Conservation (phyloP, 2,329 filamentous ascomycete species). For the Pseudogymnoascus sp. region DNA sequence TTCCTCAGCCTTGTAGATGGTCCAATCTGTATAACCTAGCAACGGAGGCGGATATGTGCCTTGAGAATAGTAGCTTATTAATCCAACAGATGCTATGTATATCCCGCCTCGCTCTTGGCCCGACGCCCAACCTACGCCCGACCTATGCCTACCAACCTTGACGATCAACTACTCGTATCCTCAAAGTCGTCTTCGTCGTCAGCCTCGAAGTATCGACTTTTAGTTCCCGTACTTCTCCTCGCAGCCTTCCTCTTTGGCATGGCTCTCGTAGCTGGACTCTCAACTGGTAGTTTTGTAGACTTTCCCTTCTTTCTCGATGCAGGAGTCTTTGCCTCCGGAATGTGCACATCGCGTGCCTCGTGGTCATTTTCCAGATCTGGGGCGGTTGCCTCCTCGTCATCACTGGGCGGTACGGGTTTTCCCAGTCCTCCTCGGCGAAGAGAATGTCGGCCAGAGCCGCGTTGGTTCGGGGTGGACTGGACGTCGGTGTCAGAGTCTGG, state of each 20-base stretch:
- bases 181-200: constrained; percentile 8
- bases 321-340: not conserved
- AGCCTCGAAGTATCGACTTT: constrained; percentile 14
- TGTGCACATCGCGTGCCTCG: not conserved
- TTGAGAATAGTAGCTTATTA: not conserved
- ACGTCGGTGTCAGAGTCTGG: not conserved
- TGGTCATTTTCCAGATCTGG: not conserved
- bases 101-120: not conserved
- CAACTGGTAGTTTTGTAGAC: not conserved
- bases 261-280: constrained; percentile 2
- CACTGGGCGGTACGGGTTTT: not conserved
- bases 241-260: constrained; percentile 9
- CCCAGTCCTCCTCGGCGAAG: not conserved
- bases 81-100: not conserved
- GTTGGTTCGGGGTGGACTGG: not conserved
- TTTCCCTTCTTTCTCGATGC: not conserved
- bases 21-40: not conserved
- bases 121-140: not conserved
- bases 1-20: not conserved
- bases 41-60: not conserved
- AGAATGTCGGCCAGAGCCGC: not conserved
- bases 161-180: not conserved
- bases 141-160: not conserved
- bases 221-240: constrained; percentile 11
- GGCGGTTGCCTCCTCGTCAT: not conserved